Base-by-base conservation (phyloP, 768 basidiomycete genomes). In the Ramaria sp. region DNA sequence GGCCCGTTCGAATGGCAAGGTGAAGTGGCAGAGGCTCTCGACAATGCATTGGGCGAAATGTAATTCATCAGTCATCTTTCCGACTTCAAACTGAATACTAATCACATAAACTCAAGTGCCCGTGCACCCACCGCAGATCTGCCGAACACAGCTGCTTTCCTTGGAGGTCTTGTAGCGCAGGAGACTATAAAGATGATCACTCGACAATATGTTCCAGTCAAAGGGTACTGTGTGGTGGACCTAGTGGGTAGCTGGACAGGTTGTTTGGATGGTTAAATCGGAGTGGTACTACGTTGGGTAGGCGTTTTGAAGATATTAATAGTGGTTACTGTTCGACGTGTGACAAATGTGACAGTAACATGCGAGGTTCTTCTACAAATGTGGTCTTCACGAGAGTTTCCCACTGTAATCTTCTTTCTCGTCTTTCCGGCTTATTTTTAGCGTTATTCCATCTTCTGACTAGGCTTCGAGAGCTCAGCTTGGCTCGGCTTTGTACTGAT, bases 161-260 rank as follows among this genome's bases (percentile, higher is more conserved):
- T 97, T 0, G 96, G 96, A 1, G 96, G 96, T 2, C 67, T 98
- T 34, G 85, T 97, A 18, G 92, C 94, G 24, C 96, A 99, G 61
- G 96, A 99, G 65, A 82, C 83, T 5, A 98, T 98, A 75, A 98
- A 99, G 76, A 76, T 98, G 70, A 85, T 95, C 62, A 99, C 95
- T 55, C 83, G 81, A 62, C 96, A 99, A 68, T 99, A 99, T 65
- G 77, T 94, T 13, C 94, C 96, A 7, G 77, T 95, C 48, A 80
- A 85, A 57, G 88, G 90, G 13, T 85, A 84, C 59, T 88, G 86
- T 61, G 75, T 90, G 22, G 72, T 95, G 47, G 93, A 98, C 69
- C 75, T 96, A 58, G 75, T 90, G 27, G 85, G 85, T 50, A 82
- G 81, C 18, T 84, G 80, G 82, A 88, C 87, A 5, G 85, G 58